Evolutionary conservation across 1,139 yeast genomes (phyloP), one percentile per base, ranked within the genome.

Genomic region (Wickerhamiella infanticola): DNA sequence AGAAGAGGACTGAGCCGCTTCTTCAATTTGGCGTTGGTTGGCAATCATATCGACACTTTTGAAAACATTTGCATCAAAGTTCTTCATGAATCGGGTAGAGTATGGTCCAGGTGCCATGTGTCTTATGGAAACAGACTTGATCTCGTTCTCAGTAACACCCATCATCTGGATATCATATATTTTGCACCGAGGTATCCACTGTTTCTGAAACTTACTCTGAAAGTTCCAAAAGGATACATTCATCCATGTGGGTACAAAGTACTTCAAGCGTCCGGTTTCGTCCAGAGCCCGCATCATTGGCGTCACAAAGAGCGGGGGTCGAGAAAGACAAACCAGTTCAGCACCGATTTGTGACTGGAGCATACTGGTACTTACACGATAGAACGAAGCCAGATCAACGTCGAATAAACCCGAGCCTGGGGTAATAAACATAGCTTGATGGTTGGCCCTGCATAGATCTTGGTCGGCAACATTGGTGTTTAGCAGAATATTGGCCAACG

Each of bases 81-180:
- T 65, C 39, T 74, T 73, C 81, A 81, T 81, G 13, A 74, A 65
- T 36, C 72, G 75, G 1, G 49, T 33, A 1, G 49, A 39, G 13
- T 37, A 39, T 2, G 43, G 29, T 7, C 47, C 49, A 3, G 35
- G 43, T 5, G 47, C 47, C 24, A 54, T 24, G 29, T 48, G 52
- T 4, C 49, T 45, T 26, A 84, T 73, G 13, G 77, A 71, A 35
- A 79, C 73, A 6, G 79, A 74, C 53, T 76, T 76, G 44, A 79
- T 69, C 57, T 88, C 96, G 55, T 82, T 84, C 55, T 88, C 97
- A 81, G 88, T 85, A 4, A 88, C 75, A 0, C 97, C 98, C 94
- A 88, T 88, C 97, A 90, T 93, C 61, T 90, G 98, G 24, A 93
- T 65, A 56, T 88, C 97, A 60, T 90, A 88, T 43, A 93, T 86